phyloP scores from a whole-genome alignment of 176 grass and related monocot species.

The maize (Zea mays) region DNA sequence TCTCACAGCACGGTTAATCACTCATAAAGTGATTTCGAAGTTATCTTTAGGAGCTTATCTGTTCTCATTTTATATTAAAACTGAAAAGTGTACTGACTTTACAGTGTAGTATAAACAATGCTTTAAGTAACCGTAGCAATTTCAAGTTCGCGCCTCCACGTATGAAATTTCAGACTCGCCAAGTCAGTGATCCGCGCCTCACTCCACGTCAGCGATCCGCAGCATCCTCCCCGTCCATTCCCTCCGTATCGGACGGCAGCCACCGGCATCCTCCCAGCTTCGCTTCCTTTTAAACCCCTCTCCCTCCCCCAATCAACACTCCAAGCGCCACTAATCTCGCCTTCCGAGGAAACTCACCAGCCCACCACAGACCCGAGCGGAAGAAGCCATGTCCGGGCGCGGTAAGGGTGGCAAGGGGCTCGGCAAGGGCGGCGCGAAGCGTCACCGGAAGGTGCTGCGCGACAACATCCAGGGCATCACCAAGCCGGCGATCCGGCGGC shows the following conservation, averaged over 20 bases:
- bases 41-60: too few relatives aligned
- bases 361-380: too few relatives aligned
- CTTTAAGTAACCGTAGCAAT: too few relatives aligned
- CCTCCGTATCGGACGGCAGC: neutral
- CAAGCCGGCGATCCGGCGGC: slow-evolving; percentile 49
- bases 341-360: neutral
- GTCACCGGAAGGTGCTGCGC: slow-evolving; percentile 46
- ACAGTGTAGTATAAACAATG: too few relatives aligned
- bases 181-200: neutral
- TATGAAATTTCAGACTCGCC: slow-evolving; percentile 3
- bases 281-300: neutral
- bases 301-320: neutral
- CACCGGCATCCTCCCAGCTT: neutral
- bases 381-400: slow-evolving; percentile 34
- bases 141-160: neutral
- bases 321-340: neutral
- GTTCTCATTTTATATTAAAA: too few relatives aligned
- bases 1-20: too few relatives aligned
- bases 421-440: slow-evolving; percentile 51
- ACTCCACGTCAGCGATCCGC: slow-evolving; percentile 28
- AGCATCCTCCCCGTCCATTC: neutral
- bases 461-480: slow-evolving; percentile 64
- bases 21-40: too few relatives aligned
- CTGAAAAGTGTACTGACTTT: too few relatives aligned
- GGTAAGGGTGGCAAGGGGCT: slow-evolving; percentile 54